phyloP scores from a whole-genome alignment of 1,139 yeast species.

The Dujonia santamariae region DNA sequence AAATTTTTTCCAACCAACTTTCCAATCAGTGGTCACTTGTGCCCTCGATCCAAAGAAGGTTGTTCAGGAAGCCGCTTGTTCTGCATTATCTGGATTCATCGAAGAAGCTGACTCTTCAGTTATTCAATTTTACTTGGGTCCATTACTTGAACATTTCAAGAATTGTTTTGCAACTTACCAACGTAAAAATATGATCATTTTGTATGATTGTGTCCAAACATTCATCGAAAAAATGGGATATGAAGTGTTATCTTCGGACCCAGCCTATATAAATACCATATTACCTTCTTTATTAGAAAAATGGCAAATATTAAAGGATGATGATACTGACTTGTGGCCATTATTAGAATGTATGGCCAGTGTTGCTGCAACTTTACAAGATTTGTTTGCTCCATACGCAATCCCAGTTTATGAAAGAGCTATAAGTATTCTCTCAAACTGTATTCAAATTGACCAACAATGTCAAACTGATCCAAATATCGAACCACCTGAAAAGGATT shows the following conservation, averaged over 20 bases:
- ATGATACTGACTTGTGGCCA: conserved; percentile 87
- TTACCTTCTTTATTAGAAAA: conserved; percentile 78
- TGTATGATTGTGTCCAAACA: conserved; percentile 92
- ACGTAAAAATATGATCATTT: conserved; percentile 72
- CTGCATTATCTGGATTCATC: conserved; percentile 78
- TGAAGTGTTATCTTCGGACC: conserved; percentile 51
- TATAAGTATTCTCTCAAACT: conserved; percentile 60
- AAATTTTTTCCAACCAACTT: conserved; percentile 69
- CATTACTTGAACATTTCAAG: conserved; percentile 66
- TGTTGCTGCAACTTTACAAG: conserved; percentile 84
- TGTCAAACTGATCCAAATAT: conserved; percentile 64
- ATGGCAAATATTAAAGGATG: conserved; percentile 74
- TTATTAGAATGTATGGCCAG: conserved; percentile 89
- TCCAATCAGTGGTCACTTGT: conserved; percentile 71
- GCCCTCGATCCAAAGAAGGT: conserved; percentile 81
- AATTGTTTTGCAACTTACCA: conserved; percentile 76
- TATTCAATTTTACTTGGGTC: conserved; percentile 46
- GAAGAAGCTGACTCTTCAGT: conserved; percentile 72
- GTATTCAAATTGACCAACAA: conserved; percentile 65
- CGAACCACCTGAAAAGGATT: conserved; percentile 86
- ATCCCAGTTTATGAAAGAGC: conserved; percentile 85
- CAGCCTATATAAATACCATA: conserved; percentile 56
- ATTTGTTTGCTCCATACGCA: conserved; percentile 85
- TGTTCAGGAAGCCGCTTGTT: conserved; percentile 93
- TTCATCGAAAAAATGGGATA: conserved; percentile 74